phyloP scores from a whole-genome alignment of 441 rosid species.

The Bruguiera hainesii region DNA sequence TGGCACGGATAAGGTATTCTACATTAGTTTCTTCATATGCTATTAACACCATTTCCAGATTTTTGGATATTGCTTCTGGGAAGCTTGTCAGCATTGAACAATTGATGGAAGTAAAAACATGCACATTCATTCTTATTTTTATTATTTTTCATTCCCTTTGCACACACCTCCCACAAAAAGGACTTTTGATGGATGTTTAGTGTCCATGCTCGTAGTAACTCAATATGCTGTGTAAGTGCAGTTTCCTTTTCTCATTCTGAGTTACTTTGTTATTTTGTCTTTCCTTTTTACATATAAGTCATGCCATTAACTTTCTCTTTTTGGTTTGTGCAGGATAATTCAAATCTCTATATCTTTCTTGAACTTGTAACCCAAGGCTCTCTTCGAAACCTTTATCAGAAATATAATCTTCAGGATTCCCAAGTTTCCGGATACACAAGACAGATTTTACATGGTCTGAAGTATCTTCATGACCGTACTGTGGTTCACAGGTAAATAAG shows the following conservation, averaged over 20 bases:
- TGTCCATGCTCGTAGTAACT: no score
- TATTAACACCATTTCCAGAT: neutral
- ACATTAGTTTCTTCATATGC: constrained; percentile 5
- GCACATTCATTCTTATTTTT: no score
- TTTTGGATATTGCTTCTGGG: constrained; percentile 13
- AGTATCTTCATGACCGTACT: constrained; percentile 62
- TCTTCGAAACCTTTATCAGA: constrained; percentile 49
- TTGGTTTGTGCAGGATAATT: constrained; percentile 43
- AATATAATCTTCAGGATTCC: constrained; percentile 47
- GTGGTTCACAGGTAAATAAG: constrained; percentile 60
- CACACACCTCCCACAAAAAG: no score
- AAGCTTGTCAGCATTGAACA: neutral
- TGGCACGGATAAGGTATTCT: constrained; percentile 78
- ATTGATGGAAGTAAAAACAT: neutral
- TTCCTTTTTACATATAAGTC: neutral
- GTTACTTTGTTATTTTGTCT: constrained; percentile 13
- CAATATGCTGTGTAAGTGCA: neutral
- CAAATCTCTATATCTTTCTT: constrained; percentile 68
- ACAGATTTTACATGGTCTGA: constrained; percentile 64
- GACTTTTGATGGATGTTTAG: no score
- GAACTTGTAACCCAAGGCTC: constrained; percentile 72
- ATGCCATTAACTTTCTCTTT: neutral
- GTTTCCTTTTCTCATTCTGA: neutral
- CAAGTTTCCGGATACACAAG: constrained; percentile 65
- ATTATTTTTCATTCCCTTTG: no score